These are phyloP conservation scores for Scleroderma bovista DNA, from an alignment of 768 basidiomycete species.

Conservation along the genomic window DNA sequence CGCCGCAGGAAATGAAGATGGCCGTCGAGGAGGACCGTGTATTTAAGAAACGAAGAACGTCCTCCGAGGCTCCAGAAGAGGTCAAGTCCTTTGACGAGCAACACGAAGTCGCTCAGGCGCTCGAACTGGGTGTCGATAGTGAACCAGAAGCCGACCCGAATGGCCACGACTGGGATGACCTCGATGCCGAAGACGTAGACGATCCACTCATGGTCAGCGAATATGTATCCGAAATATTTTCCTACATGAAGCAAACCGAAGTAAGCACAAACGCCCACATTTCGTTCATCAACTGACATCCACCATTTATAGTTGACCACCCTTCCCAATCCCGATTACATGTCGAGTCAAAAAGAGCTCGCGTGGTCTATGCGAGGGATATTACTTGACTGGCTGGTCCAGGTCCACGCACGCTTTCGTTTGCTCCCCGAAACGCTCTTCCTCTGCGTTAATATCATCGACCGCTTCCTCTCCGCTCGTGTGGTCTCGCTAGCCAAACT, in stretches of 20 bases:
- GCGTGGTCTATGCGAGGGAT: conserved; percentile 88
- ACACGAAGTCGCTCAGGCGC: conserved; percentile 32
- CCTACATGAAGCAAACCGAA: conserved; percentile 84
- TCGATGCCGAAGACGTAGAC: conserved; percentile 86
- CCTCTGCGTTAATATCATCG: conserved; percentile 81
- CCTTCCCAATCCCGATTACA: conserved; percentile 81
- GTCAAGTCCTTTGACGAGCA: conserved; percentile 39
- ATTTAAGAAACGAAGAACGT: conserved; percentile 73
- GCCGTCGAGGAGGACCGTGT: conserved; percentile 53
- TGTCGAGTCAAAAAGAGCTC: conserved; percentile 76
- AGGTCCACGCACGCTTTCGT: conserved; percentile 82
- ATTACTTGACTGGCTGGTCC: conserved; percentile 90
- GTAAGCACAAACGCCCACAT: conserved; percentile 35
- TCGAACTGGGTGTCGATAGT: conserved; percentile 37
- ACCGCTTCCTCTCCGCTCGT: conserved; percentile 65
- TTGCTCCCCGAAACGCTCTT: conserved; percentile 89
- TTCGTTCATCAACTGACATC: background rate
- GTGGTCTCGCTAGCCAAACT: conserved; percentile 78
- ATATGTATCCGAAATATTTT: conserved; percentile 91
- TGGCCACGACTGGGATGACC: conserved; percentile 75
- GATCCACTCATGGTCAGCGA: conserved; percentile 98
- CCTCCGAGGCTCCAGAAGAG: conserved; percentile 51
- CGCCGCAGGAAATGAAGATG: conserved; percentile 37
- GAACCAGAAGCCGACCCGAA: conserved; percentile 64
- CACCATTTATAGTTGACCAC: conserved; percentile 52